Conservation (phyloP, 805 yeast genomes). For the Pichia nakasei region DNA sequence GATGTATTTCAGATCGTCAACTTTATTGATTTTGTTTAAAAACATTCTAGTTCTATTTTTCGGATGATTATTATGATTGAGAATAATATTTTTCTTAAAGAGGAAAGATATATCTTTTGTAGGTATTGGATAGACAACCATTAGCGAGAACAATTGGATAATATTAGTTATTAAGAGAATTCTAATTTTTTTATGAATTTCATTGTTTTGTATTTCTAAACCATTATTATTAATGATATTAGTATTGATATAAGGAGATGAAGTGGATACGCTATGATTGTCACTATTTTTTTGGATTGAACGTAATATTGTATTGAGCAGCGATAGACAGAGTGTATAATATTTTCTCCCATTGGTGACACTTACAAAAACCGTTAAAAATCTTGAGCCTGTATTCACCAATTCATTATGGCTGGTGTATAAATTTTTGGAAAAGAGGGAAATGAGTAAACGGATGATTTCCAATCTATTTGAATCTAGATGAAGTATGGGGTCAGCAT, state of each 20-base stretch:
- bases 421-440: slow-evolving; percentile 53
- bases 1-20: slow-evolving; percentile 44
- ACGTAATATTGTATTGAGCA: slow-evolving; percentile 55
- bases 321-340: slow-evolving; percentile 53
- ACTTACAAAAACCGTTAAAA: slow-evolving; percentile 45
- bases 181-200: slow-evolving; percentile 33
- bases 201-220: slow-evolving; percentile 24
- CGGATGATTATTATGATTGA: slow-evolving; percentile 12
- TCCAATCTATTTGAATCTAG: slow-evolving; percentile 62
- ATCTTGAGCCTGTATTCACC: slow-evolving; percentile 49
- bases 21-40: slow-evolving; percentile 45
- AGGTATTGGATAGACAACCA: slow-evolving; percentile 61
- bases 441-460: slow-evolving; percentile 49
- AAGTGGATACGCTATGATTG: neutral
- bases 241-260: neutral
- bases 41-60: slow-evolving; percentile 42
- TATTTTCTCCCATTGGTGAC: slow-evolving; percentile 40
- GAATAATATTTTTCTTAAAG: slow-evolving; percentile 26
- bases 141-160: slow-evolving; percentile 50
- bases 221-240: slow-evolving; percentile 32
- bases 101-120: slow-evolving; percentile 32
- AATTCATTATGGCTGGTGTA: slow-evolving; percentile 38
- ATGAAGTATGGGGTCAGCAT: slow-evolving; percentile 28
- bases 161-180: slow-evolving; percentile 43
- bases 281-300: slow-evolving; percentile 29